Evolutionary conservation across 2,329 filamentous ascomycete genomes (phyloP), one percentile per base, ranked within the genome.

Genomic region (Fusarium equiseti): DNA sequence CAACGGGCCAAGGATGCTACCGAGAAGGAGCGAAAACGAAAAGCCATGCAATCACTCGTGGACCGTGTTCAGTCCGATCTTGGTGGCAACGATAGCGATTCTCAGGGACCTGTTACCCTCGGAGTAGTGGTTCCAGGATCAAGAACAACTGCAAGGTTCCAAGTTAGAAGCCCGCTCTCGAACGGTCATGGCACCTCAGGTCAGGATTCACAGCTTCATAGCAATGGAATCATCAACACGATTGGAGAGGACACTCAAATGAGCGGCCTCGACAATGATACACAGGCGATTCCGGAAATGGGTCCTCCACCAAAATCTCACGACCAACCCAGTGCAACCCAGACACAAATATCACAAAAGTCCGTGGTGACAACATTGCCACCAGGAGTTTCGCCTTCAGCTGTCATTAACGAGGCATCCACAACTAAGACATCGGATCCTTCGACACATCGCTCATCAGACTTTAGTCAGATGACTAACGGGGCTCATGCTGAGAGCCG

Each of bases 401-500:
- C 86, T 15, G 79, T 87, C 63, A 83, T 90, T 56, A 98, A 98
- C 75, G 94, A 97, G 75, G 95, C 94, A 3, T 97, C 94, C 4
- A 97, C 95, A 2, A 97, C 95, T n/a, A 96, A 97, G 81, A 95
- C 92, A 4, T 93, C 92, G 2, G 90, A 92, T 66, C 88, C 89
- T 8, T 94, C 91, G 5, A 83, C 83, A 18, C 83, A 85, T 55
- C 90, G 90, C 15, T 90, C 88, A 2, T 89, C 88, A 4, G 86
- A 88, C 70, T 87, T 87, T 78, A 91, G 91, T 0, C 92, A 95
- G 77, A 86, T 87, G 63, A 92, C 91, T 5, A 94, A 94, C 66
- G 91, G 92, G 22, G 80, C 82, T 29, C 86, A 88, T 59, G 80
- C 76, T 13, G 87, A 84, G 57, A 86, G 82, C 75, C 75, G 73